These are phyloP conservation scores for Rhodomyrtus tomentosa DNA, from an alignment of 345 rosid species.

Conservation along the genomic window DNA sequence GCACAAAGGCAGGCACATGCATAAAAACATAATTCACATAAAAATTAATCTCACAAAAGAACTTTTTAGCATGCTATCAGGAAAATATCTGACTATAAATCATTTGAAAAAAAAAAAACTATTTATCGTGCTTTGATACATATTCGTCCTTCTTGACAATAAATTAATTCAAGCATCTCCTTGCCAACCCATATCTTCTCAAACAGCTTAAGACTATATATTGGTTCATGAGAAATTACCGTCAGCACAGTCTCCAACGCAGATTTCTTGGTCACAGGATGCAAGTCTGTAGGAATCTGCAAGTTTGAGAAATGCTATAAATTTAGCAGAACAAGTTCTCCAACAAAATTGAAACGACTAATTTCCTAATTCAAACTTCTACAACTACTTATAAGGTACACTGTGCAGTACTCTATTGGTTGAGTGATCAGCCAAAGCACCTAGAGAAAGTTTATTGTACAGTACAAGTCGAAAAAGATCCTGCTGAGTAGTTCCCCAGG, in stretches of 20 bases:
- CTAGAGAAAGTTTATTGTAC: neutral
- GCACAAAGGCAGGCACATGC: neutral
- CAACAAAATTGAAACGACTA: neutral
- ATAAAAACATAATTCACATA: neutral
- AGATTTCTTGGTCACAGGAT: conserved; percentile 89
- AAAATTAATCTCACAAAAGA: neutral
- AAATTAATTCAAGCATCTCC: neutral
- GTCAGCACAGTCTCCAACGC: conserved; percentile 94
- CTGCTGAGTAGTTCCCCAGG: neutral
- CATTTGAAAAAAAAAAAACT: neutral
- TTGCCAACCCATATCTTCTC: neutral
- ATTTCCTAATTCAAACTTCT: neutral
- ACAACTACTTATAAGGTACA: neutral
- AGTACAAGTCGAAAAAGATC: neutral
- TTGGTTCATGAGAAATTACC: conserved; percentile 31
- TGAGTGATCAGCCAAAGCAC: neutral
- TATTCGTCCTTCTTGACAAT: neutral
- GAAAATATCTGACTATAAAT: neutral
- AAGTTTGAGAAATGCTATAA: conserved; percentile 3
- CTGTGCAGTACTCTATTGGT: neutral
- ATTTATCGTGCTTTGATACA: neutral
- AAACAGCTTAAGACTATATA: neutral
- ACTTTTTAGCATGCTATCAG: neutral
- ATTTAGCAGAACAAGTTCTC: neutral
- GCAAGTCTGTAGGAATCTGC: conserved; percentile 97